Conservation (phyloP, 495 filamentous ascomycete genomes). For the Penicillium canescens region DNA sequence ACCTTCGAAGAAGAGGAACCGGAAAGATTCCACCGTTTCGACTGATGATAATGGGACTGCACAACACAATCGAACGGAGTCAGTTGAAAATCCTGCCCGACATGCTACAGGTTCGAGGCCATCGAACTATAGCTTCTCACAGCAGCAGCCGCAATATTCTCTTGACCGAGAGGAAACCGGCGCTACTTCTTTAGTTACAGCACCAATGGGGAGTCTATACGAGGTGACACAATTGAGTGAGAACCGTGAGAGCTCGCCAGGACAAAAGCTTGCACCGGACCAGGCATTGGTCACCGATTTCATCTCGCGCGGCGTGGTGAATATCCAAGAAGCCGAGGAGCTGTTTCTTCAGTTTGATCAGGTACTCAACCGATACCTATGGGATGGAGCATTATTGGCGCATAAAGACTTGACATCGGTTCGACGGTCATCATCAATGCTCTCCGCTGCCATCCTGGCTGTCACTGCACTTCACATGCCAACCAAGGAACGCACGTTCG, state of each 20-base stretch:
- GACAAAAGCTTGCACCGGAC: constrained; percentile 35
- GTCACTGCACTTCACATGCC: constrained; percentile 55
- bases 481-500: constrained; percentile 45
- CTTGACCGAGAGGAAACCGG: constrained; percentile 46
- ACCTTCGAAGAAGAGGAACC: constrained; percentile 34
- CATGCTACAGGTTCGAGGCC: constrained; percentile 14
- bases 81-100: constrained; percentile 11
- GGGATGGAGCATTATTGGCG: constrained; percentile 48
- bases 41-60: constrained; percentile 30
- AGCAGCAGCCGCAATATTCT: constrained; percentile 39
- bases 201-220: constrained; percentile 60
- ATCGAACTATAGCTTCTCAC: constrained; percentile 21
- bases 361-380: constrained; percentile 55
- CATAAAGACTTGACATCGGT: constrained; percentile 45
- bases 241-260: constrained; percentile 39
- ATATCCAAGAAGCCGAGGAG: constrained; percentile 49
- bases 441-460: constrained; percentile 50
- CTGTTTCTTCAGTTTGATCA: constrained; percentile 51
- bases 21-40: constrained; percentile 42
- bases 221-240: constrained; percentile 59
- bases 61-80: constrained; percentile 17
- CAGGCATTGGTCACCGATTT: constrained; percentile 51
- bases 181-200: constrained; percentile 48
- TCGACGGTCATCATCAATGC: constrained; percentile 50
- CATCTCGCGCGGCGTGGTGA: constrained; percentile 50